Conservation (phyloP, 2,329 filamentous ascomycete genomes). For the Epichloe amarillans region DNA sequence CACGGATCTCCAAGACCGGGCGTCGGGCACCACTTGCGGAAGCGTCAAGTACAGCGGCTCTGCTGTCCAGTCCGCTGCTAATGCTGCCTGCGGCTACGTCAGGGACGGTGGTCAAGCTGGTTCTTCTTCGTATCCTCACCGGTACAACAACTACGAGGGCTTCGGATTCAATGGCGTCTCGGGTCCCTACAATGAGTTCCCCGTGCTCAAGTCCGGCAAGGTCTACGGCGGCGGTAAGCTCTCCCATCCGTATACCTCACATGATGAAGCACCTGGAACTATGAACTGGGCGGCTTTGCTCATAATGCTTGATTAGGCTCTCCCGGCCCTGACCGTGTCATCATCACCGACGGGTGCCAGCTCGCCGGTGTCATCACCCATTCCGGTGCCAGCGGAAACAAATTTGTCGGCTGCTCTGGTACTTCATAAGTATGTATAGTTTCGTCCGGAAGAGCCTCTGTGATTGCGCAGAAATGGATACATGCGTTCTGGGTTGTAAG, state of each 20-base stretch:
- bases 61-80: constrained; percentile 16
- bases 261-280: neutral
- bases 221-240: constrained; percentile 23
- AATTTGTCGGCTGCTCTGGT: constrained; percentile 48
- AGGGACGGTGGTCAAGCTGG: constrained; percentile 12
- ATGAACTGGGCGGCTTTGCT: neutral
- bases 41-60: constrained; percentile 14
- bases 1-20: constrained; percentile 11
- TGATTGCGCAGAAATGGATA: no score
- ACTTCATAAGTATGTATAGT: constrained; percentile 6
- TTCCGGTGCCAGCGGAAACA: constrained; percentile 53
- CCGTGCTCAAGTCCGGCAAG: constrained; percentile 17
- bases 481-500: no score
- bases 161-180: constrained; percentile 19
- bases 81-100: constrained; percentile 15
- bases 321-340: constrained; percentile 54
- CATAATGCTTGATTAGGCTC: constrained; percentile 11
- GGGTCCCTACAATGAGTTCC: constrained; percentile 27
- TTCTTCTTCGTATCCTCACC: constrained; percentile 23
- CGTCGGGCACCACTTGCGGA: constrained; percentile 18
- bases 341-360: constrained; percentile 38
- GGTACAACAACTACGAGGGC: constrained; percentile 25
- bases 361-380: constrained; percentile 56
- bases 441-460: no score
- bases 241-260: neutral